Conservation (phyloP, 208 protist genomes). For the Crithidia mellificae region DNA sequence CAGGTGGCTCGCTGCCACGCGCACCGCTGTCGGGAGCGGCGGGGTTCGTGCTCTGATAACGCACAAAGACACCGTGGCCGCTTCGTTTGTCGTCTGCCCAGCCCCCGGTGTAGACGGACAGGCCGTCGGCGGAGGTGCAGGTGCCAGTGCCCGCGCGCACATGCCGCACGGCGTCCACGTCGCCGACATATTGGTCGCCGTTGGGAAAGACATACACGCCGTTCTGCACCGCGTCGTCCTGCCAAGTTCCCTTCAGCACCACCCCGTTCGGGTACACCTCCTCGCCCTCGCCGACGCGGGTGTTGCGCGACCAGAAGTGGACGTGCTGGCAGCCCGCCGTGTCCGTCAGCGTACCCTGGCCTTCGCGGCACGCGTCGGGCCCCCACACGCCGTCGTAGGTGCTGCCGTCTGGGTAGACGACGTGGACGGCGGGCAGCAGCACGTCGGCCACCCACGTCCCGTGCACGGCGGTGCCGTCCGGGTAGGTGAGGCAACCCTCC, state of each 20-base stretch:
- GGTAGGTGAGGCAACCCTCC: constrained; percentile 44
- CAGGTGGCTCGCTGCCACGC: too few species aligned
- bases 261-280: constrained; percentile 59
- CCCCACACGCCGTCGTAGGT: constrained; percentile 73
- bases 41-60: neutral
- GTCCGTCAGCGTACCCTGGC: constrained; percentile 44
- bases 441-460: constrained; percentile 53
- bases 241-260: constrained; percentile 69
- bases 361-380: constrained; percentile 53
- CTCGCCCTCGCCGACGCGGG: constrained; percentile 53
- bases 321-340: constrained; percentile 55
- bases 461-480: constrained; percentile 38
- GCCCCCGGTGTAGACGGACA: constrained; percentile 71
- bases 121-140: constrained; percentile 74
- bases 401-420: constrained; percentile 63
- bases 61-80: constrained; percentile 52
- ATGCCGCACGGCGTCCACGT: constrained; percentile 52
- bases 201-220: constrained; percentile 85
- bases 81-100: constrained; percentile 72
- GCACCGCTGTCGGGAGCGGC: constrained; percentile 3
- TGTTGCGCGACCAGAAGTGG: constrained; percentile 66
- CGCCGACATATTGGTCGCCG: constrained; percentile 71
- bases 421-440: constrained; percentile 48
- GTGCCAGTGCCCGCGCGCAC: constrained; percentile 71
- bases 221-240: constrained; percentile 34